phyloP scores from a whole-genome alignment of 352 stramenopile genomes.

The Phytophthora lateralis region DNA sequence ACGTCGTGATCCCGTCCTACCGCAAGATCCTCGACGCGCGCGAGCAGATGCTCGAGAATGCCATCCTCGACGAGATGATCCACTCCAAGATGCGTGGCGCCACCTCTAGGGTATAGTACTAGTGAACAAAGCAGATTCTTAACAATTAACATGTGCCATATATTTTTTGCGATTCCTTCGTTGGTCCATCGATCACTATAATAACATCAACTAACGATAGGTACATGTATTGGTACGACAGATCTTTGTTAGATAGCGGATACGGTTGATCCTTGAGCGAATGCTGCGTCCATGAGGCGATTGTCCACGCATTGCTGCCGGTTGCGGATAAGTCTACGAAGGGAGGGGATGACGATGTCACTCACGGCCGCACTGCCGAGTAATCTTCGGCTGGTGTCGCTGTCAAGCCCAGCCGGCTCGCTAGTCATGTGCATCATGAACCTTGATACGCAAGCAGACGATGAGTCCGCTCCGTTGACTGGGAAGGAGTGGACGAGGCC shows the following conservation, averaged over 20 bases:
- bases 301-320: slow-evolving; percentile 32
- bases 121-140: slow-evolving; percentile 19
- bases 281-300: slow-evolving; percentile 23
- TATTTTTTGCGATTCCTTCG: slow-evolving; percentile 22
- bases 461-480: slow-evolving; percentile 3
- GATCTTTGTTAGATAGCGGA: slow-evolving; percentile 13
- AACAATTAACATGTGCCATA: slow-evolving; percentile 38
- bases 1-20: slow-evolving; percentile 42
- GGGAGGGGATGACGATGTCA: slow-evolving; percentile 29
- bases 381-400: slow-evolving; percentile 15
- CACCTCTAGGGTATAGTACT: slow-evolving; percentile 24
- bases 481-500: slow-evolving; percentile 19
- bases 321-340: slow-evolving; percentile 23
- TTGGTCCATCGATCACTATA: no score
- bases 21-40: slow-evolving; percentile 43
- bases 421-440: slow-evolving; percentile 22
- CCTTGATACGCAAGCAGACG: slow-evolving; percentile 19
- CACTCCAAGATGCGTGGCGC: slow-evolving; percentile 26
- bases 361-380: slow-evolving; percentile 25
- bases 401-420: slow-evolving; percentile 21
- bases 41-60: slow-evolving; percentile 47
- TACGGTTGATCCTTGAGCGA: neutral
- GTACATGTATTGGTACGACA: neutral
- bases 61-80: slow-evolving; percentile 44
- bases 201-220: no score